Evolutionary conservation across 1,139 yeast species (phyloP), one percentile per base, ranked within the genome.

Genomic region (Candida labiduridarum): DNA sequence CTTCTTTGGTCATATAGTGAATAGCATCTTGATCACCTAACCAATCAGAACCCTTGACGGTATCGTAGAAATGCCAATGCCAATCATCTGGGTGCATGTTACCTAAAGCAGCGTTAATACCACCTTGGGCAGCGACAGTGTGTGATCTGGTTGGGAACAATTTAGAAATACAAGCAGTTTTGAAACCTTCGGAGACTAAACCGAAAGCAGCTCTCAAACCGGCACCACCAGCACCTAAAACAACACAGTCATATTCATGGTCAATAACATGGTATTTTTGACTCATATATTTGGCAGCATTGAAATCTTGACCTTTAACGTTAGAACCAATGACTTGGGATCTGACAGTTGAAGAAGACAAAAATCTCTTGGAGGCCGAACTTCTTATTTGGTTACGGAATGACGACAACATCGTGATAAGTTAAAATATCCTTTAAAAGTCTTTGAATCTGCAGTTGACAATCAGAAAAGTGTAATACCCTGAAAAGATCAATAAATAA

Each of bases 11-110:
- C 99, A 94, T 94, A 78, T 94, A 94, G 75, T 94, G 98, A 69
- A 94, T 94, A 51, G 99, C 97, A 68, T 94, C 99, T 77, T 94
- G 99, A 76, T 94, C 99, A 64, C 99, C 99, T 57, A 94, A 84
- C 99, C 99, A 94, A 77, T 94, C 99, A n/a, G 97, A 91, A 58
- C 99, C 99, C 78, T 94, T 94, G 64, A 94, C 99, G 65, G 99
- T 94, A 68, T 94, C 99, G 75, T 92, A 92, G 97, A 94, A 92
- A 75, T 94, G 99, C 98, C 99, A 94, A 72, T 89, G 95, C 99
- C 99, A 94, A 78, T 92, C 94, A 72, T 94, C 99, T 61, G 83
- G 80, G 78, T 95, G 98, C 97, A 94, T 92, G 80, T 94, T 94
- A 60, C 96, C 94, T 57, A 94, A 80, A 41, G 99, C 99, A 62